phyloP scores from a whole-genome alignment of 257 asterid genomes.

The Echites panduratus region DNA sequence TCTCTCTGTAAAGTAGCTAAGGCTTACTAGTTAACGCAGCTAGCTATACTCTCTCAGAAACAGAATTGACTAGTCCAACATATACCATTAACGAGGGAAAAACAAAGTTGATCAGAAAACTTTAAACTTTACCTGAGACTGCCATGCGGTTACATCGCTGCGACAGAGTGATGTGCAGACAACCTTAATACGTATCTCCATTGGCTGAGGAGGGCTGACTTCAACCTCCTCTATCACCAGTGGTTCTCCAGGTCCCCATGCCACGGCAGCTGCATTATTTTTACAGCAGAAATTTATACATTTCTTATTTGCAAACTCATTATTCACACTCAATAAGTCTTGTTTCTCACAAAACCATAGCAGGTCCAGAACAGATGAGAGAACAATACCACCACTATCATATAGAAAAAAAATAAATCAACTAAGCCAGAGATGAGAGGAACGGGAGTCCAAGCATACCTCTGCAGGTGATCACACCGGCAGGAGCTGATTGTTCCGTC shows the following conservation, averaged over 20 bases:
- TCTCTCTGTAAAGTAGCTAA: neutral
- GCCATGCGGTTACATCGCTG: slow-evolving; percentile 86
- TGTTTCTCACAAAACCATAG: neutral
- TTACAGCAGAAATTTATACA: neutral
- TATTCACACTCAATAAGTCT: neutral
- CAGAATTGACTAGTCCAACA: no score
- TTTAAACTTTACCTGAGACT: slow-evolving; percentile 44
- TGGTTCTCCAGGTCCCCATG: slow-evolving; percentile 75
- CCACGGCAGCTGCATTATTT: slow-evolving; percentile 64
- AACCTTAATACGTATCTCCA: slow-evolving; percentile 86
- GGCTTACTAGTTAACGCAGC: neutral
- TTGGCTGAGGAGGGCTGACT: slow-evolving; percentile 74
- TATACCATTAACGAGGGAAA: neutral
- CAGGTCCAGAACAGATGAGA: neutral
- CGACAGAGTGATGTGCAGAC: slow-evolving; percentile 85
- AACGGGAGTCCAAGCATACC: neutral
- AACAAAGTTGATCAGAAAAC: neutral
- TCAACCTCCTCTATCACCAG: slow-evolving; percentile 80
- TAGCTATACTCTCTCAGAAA: neutral
- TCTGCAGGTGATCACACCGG: slow-evolving; percentile 2
- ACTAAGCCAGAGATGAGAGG: neutral
- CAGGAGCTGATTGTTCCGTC: neutral
- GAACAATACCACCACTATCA: neutral
- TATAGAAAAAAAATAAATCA: neutral
- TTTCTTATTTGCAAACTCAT: neutral